Conservation (phyloP, 1,284 basidiomycete species). For the Coriolopsis trogii region DNA sequence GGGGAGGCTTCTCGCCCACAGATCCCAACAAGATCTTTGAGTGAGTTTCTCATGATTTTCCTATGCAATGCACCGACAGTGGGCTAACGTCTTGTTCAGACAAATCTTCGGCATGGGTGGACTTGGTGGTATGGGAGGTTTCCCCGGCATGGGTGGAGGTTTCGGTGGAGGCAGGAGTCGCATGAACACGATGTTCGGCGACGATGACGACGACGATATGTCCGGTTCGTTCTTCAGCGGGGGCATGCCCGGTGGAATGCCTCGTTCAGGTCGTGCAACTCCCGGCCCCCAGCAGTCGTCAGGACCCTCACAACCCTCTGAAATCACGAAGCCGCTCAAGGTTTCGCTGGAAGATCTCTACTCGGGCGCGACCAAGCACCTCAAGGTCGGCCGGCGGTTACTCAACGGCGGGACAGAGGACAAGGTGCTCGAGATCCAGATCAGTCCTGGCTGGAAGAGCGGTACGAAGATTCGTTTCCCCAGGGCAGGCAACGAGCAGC, state of each 20-base stretch:
- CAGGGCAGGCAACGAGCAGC: constrained; percentile 83
- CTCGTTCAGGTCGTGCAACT: constrained; percentile 27
- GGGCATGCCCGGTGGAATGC: constrained; percentile 59
- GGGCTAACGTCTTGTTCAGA: constrained; percentile 45
- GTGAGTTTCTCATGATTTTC: constrained; percentile 48
- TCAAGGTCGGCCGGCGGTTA: constrained; percentile 84
- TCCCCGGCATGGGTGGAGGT: constrained; percentile 38
- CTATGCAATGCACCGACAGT: constrained; percentile 22
- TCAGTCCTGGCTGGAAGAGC: constrained; percentile 85
- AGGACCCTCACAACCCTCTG: constrained; percentile 47
- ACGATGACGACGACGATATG: constrained; percentile 59
- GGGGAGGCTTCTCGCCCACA: constrained; percentile 66
- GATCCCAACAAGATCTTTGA: constrained; percentile 95
- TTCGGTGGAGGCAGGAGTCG: constrained; percentile 39
- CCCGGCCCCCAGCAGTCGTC: constrained; percentile 25
- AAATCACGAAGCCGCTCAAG: constrained; percentile 85
- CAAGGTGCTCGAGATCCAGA: constrained; percentile 88
- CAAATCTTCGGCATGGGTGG: constrained; percentile 63
- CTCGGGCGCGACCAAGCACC: constrained; percentile 84
- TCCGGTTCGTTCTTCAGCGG: constrained; percentile 41
- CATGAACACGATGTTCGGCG: constrained; percentile 41
- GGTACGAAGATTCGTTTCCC: constrained; percentile 94
- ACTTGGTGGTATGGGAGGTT: constrained; percentile 46
- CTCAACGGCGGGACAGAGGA: constrained; percentile 81
- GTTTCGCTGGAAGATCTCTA: constrained; percentile 93